Base-by-base conservation (phyloP, 768 basidiomycete genomes). In the Steccherinum ochraceum region DNA sequence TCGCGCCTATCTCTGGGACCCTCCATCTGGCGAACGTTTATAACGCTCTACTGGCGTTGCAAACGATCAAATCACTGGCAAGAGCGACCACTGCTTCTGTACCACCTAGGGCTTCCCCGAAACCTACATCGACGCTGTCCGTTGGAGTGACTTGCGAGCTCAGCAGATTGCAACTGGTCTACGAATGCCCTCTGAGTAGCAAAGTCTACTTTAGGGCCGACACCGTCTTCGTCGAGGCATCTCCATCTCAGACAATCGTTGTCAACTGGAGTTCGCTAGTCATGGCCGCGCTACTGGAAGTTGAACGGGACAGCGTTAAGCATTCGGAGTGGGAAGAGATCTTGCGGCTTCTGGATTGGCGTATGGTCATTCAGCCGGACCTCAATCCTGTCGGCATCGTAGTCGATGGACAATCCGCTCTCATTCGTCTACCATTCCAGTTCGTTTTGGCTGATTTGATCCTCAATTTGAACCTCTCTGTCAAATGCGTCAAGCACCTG, bases 401-500 rank as follows among this genome's bases (percentile, higher is more conserved):
- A 4, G 63, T 88, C 46, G 68, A 76, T 21, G 81, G 78, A 18
- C 81, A 89, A 27, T 83, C 81, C 46, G 75, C 80, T 1, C 81
- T 81, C 20, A 60, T 96, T n/a, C 81, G 83, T 18, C 83, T 98
- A 27, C 93, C 94, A 1, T 79, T 79, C 61, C 80, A 83, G 12
- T 95, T 86, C 63, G 67, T 87, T 40, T 67, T 93, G 40, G 78
- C 87, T 3, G 82, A 90, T 24, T 72, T 96, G 46, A 75, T 93
- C 43, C 75, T 87, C 46, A 89, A 91, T 62, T 61, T 78, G 52
- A 78, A 71, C 45, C 71, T 89, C 46, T 75, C 84, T 5, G 57
- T 82, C 56, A 98, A 98, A 67, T 78, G 83, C 1, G 58, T 83
- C 42, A 84, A 83, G 55, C 88, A 94, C 59, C 72, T 96, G 5